Conservation (phyloP, 2,329 filamentous ascomycete species). For the Fusarium humuli region DNA sequence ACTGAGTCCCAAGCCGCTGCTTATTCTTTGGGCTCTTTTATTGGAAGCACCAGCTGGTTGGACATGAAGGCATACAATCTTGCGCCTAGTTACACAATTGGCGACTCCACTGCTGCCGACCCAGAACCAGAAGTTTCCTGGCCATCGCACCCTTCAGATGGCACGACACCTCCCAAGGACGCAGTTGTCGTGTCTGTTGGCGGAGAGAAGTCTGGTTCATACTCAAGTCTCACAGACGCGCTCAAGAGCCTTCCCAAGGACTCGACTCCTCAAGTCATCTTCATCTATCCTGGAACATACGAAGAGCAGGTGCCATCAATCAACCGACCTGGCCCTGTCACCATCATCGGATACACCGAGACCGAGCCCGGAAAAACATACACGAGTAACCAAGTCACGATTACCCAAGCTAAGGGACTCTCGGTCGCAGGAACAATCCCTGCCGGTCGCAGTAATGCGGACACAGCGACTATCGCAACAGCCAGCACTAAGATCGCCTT, state of each 20-base stretch:
- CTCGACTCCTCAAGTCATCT: constrained; percentile 56
- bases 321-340: constrained; percentile 54
- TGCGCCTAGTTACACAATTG: constrained; percentile 38
- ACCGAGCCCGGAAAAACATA: constrained; percentile 60
- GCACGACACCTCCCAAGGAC: constrained; percentile 54
- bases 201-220: constrained; percentile 43
- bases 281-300: constrained; percentile 59
- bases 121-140: constrained; percentile 21
- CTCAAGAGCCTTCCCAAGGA: constrained; percentile 49
- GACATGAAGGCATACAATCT: constrained; percentile 43
- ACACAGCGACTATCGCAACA: constrained; percentile 44
- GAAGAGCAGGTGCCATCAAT: constrained; percentile 54
- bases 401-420: constrained; percentile 44
- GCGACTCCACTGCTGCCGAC: constrained; percentile 3
- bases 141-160: constrained; percentile 52
- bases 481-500: constrained; percentile 56
- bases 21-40: constrained; percentile 35
- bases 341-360: constrained; percentile 55
- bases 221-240: constrained; percentile 47
- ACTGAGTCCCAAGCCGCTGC: constrained; percentile 33
- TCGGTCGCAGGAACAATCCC: constrained; percentile 41
- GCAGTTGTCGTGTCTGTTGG: constrained; percentile 56
- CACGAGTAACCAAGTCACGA: constrained; percentile 66
- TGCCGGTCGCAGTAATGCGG: constrained; percentile 39
- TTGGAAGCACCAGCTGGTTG: constrained; percentile 41